These are phyloP conservation scores for Naganishia antarctica DNA, from an alignment of 768 basidiomycete species.

Conservation along the genomic window DNA sequence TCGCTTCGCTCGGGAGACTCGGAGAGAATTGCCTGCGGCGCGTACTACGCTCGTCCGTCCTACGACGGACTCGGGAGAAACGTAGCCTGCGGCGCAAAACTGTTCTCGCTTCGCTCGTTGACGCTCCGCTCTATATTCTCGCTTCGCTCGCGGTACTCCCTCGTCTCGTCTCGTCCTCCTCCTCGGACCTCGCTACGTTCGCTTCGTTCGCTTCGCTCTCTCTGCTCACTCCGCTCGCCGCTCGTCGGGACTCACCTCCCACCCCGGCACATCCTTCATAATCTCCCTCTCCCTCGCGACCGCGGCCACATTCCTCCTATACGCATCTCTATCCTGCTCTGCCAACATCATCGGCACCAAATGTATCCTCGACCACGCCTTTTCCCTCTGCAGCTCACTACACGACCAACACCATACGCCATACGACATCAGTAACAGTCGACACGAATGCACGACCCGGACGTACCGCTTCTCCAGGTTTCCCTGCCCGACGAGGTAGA, in stretches of 20 bases:
- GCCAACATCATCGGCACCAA: slow-evolving; percentile 85
- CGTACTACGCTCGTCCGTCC: no score
- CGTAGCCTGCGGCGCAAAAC: no score
- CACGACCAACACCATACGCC: not conserved
- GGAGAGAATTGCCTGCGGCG: no score
- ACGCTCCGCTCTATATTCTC: not conserved
- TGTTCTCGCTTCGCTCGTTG: no score
- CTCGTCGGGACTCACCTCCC: slow-evolving; percentile 68
- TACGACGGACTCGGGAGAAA: no score
- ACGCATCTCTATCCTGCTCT: slow-evolving; percentile 85
- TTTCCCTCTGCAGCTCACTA: slow-evolving; percentile 89
- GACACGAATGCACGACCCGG: no score
- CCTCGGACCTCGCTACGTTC: not conserved
- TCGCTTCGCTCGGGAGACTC: no score
- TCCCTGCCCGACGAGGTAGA: slow-evolving; percentile 83
- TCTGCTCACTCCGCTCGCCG: not conserved
- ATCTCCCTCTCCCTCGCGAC: slow-evolving; percentile 75
- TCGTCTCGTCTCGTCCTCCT: no score
- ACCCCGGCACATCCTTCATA: slow-evolving; percentile 88
- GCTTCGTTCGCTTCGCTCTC: not conserved
- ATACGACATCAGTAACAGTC: no score
- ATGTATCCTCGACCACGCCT: slow-evolving; percentile 91
- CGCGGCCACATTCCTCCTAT: slow-evolving; percentile 73
- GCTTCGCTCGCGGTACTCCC: not conserved
- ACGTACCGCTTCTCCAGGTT: slow-evolving; percentile 89